These are phyloP conservation scores for Mentha longifolia DNA, from an alignment of 257 asterid species.

Conservation along the genomic window DNA sequence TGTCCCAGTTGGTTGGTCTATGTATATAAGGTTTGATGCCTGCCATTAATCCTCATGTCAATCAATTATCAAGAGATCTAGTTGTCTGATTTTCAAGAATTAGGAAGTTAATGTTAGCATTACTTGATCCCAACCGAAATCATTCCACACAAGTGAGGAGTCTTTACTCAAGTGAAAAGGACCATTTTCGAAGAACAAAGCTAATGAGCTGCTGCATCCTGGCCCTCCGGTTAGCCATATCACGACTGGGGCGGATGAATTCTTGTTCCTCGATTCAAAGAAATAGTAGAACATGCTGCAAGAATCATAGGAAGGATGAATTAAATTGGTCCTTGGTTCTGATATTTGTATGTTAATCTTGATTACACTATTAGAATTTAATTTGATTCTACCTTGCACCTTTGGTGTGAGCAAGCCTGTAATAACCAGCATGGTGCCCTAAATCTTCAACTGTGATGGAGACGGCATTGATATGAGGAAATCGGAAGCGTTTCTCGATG, in stretches of 20 bases:
- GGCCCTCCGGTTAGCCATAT: conserved; percentile 90
- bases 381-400: conserved; percentile 56
- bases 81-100: not conserved
- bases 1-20: conserved; percentile 43
- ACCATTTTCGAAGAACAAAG: conserved; percentile 83
- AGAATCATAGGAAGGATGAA: not conserved
- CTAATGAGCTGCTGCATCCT: conserved; percentile 78
- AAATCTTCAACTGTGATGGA: conserved; percentile 40
- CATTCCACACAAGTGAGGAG: conserved; percentile 68
- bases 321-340: not conserved
- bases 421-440: conserved; percentile 82
- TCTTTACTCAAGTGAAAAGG: conserved; percentile 59
- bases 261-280: conserved; percentile 67
- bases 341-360: not conserved
- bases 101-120: not conserved
- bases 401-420: conserved; percentile 51
- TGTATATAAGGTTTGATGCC: conserved; percentile 39
- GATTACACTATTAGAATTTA: not conserved
- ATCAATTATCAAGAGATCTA: too few species aligned
- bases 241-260: conserved; percentile 58
- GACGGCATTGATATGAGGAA: conserved; percentile 34
- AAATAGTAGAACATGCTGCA: conserved; percentile 85
- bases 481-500: conserved; percentile 46
- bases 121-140: conserved; percentile 92
- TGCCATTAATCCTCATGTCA: conserved; percentile 6